A percentile compares a stretch with the other conserved stretches of the same genome.
Conservation (phyloP, 2,329 filamentous ascomycete genomes). For the Rhinocladiella mackenziei region DNA sequence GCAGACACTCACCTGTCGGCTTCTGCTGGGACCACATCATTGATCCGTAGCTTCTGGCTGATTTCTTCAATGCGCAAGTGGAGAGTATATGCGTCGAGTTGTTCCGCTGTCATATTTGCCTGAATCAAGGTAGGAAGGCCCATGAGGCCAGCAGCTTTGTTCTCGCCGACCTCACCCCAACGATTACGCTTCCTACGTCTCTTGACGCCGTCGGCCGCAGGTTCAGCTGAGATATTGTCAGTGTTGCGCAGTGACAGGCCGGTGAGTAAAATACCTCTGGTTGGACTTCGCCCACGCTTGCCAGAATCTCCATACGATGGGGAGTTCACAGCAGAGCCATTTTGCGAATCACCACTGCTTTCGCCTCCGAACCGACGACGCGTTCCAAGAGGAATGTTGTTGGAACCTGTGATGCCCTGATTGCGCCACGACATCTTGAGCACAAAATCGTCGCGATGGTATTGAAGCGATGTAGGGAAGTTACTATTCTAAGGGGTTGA, state of each 20-base stretch:
- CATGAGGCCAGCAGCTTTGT: conserved; percentile 98
- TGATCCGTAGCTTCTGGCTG: conserved; percentile 97
- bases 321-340: conserved; percentile 42
- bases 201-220: conserved; percentile 69
- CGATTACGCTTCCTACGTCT: conserved; percentile 97
- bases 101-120: conserved; percentile 96
- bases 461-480: conserved; percentile 1
- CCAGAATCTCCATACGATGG: conserved; percentile 49
- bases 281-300: conserved; percentile 91
- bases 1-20: conserved; percentile 72
- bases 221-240: conserved; percentile 39
- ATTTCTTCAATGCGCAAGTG: conserved; percentile 98
- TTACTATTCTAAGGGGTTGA: no score
- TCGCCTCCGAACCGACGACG: conserved; percentile 73
- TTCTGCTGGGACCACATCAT: conserved; percentile 96
- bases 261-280: conserved; percentile 59
- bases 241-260: conserved; percentile 15
- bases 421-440: conserved; percentile 60
- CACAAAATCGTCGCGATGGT: background rate
- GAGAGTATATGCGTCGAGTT: conserved; percentile 93
- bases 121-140: conserved; percentile 93
- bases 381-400: conserved; percentile 92
- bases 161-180: conserved; percentile 96
- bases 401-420: conserved; percentile 90
- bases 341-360: conserved; percentile 48